Evolutionary conservation across 2,329 filamentous ascomycete species (phyloP), one percentile per base, ranked within the genome.

Genomic region (Tothia fuscella): DNA sequence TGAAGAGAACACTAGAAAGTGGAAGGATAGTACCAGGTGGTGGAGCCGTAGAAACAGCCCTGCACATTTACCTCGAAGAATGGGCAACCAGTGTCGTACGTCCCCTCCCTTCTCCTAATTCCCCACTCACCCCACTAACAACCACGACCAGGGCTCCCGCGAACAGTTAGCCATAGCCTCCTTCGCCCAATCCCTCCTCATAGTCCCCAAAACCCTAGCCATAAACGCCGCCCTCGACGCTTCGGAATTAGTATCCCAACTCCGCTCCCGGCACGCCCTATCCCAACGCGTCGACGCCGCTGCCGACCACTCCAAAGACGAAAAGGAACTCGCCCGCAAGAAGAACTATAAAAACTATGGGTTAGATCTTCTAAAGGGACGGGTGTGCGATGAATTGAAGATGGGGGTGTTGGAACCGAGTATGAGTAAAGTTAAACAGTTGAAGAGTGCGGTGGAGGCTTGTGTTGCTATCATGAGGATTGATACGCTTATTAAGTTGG

Each of bases 301-400:
- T 12, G 16, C 31, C 34, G 49, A 21, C n/a, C 30, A 16, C 20
- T 49, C 76, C 51, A 84, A 89, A 62, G 82, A 93, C 55, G 86
- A 91, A 62, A 94, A 93, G 72, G 79, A 78, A 41, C 72, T 91
- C 45, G 86, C 87, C 37, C 86, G 85, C 64, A 91, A 89, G 68
- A 95, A 94, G 78, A 84, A 83, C 54, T 98, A 96, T 72, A 91
- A 89, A 69, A 98, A 98, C 72, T 98, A 98, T 63, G 91, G 91
- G 38, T 71, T 98, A 45, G 93, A 98, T 62, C 70, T 98, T 54
- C 71, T 71, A 44, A 87, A 83, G 61, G 91, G 91, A 52, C 89
- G 86, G 61, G 85, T 96, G 45, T 80, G 88, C 42, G 91, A 98
- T 62, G 80, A 86, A 67, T 70, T 98, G 56, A 96, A 96, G 74